phyloP scores from a whole-genome alignment of 2,329 filamentous ascomycete genomes.

The Tolypocladium amazonense region DNA sequence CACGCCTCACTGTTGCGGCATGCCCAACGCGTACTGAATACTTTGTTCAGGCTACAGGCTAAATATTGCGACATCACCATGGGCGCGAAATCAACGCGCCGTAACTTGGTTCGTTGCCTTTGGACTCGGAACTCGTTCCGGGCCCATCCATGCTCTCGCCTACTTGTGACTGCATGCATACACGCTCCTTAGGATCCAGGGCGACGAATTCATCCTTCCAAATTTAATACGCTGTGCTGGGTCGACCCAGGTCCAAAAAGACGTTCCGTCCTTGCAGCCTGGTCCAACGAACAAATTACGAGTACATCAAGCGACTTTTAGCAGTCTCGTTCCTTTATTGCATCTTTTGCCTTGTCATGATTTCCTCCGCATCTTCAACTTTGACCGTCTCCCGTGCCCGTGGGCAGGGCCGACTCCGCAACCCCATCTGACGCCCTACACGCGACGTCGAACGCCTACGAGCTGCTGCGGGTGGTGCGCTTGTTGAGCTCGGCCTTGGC shows the following conservation, averaged over 20 bases:
- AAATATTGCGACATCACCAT: neutral
- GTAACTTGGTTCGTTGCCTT: neutral
- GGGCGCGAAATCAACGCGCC: neutral
- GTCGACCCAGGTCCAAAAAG: neutral
- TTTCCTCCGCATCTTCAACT: neutral
- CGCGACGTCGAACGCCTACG: constrained; percentile 19
- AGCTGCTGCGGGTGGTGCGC: constrained; percentile 47
- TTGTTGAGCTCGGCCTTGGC: constrained; percentile 64
- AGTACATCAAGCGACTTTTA: neutral
- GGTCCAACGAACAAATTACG: neutral
- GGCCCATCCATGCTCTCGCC: neutral
- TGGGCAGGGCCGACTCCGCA: neutral
- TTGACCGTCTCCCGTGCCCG: neutral
- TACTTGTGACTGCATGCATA: neutral
- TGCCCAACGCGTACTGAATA: neutral
- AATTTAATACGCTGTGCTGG: neutral
- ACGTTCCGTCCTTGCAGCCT: neutral
- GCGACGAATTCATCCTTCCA: neutral
- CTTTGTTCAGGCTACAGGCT: neutral
- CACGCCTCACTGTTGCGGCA: too few relatives aligned
- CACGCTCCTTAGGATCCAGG: neutral
- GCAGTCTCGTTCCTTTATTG: neutral
- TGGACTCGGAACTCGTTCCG: neutral
- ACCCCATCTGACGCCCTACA: neutral
- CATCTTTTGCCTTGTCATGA: neutral